A percentile compares a stretch with the other conserved stretches of the same genome.
phyloP scores from a whole-genome alignment of 495 filamentous ascomycete species.

The Aspergillus coremiiformis region DNA sequence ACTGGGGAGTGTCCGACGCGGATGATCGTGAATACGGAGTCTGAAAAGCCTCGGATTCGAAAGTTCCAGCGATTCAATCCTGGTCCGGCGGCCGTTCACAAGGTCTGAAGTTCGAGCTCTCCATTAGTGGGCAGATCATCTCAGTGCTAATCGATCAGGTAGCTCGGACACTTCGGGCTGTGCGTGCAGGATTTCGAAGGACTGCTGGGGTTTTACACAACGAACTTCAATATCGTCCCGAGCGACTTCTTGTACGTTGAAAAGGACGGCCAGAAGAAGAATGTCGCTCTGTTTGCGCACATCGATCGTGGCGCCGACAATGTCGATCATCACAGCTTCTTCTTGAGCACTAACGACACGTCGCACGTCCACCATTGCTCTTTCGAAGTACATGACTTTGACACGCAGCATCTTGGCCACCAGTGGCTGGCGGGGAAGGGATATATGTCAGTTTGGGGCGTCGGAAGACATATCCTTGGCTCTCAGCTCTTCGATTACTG shows the following conservation, averaged over 20 bases:
- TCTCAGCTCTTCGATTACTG: constrained; percentile 76
- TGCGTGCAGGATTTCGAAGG: constrained; percentile 52
- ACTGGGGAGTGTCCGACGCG: constrained; percentile 1
- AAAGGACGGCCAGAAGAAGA: constrained; percentile 17
- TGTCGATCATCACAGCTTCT: constrained; percentile 66
- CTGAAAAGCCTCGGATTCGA: constrained; percentile 17
- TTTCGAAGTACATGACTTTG: constrained; percentile 69
- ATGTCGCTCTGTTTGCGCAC: constrained; percentile 55
- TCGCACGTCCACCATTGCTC: constrained; percentile 61
- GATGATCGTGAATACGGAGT: constrained; percentile 14
- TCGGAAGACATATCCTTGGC: constrained; percentile 64
- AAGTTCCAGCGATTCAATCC: constrained; percentile 25
- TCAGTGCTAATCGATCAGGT: constrained; percentile 48
- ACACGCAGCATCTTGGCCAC: constrained; percentile 66
- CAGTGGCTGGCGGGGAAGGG: constrained; percentile 57
- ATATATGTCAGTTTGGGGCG: constrained; percentile 62
- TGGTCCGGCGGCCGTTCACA: constrained; percentile 61
- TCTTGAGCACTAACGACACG: constrained; percentile 53
- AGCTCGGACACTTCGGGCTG: constrained; percentile 61
- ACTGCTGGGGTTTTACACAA: constrained; percentile 54
- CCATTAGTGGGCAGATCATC: neutral
- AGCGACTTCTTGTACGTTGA: constrained; percentile 18
- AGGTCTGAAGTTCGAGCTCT: constrained; percentile 25
- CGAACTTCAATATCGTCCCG: constrained; percentile 57
- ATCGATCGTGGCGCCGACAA: constrained; percentile 51